These are phyloP conservation scores for Darksidea phi DNA, from an alignment of 495 filamentous ascomycete species.

Conservation along the genomic window DNA sequence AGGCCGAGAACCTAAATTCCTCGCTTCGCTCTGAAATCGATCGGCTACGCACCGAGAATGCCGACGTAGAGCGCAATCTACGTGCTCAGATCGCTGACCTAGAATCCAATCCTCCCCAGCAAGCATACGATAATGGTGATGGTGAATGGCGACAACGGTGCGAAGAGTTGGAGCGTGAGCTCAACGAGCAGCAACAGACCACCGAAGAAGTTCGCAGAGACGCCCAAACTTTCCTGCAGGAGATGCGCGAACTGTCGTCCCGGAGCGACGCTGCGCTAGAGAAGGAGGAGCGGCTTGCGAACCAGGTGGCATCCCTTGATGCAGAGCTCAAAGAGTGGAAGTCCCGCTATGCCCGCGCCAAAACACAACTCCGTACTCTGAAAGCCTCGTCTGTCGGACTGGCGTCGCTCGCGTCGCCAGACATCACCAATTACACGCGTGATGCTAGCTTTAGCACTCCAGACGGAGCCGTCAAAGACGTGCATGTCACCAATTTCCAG, in stretches of 20 bases:
- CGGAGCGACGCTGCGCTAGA: slow-evolving; percentile 76
- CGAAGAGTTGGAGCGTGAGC: slow-evolving; percentile 65
- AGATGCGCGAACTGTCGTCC: slow-evolving; percentile 84
- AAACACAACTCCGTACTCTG: slow-evolving; percentile 78
- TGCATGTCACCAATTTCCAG: slow-evolving; percentile 93
- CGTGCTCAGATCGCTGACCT: slow-evolving; percentile 62
- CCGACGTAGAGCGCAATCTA: slow-evolving; percentile 60
- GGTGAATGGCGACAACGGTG: slow-evolving; percentile 55
- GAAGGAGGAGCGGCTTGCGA: slow-evolving; percentile 72
- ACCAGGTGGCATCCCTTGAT: slow-evolving; percentile 71
- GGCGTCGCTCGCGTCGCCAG: slow-evolving; percentile 47
- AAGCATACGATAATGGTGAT: slow-evolving; percentile 40
- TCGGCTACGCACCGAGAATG: slow-evolving; percentile 64
- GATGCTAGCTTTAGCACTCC: slow-evolving; percentile 70
- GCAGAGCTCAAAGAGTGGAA: slow-evolving; percentile 85
- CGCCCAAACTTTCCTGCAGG: slow-evolving; percentile 76
- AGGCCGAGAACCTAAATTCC: slow-evolving; percentile 74
- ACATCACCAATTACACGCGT: slow-evolving; percentile 60
- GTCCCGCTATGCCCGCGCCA: slow-evolving; percentile 78
- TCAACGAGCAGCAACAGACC: slow-evolving; percentile 74
- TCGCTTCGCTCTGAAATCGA: slow-evolving; percentile 77
- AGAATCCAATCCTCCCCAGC: slow-evolving; percentile 14
- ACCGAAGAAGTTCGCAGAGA: slow-evolving; percentile 86
- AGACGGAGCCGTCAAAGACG: slow-evolving; percentile 79
- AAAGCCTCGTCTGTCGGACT: slow-evolving; percentile 76